Evolutionary conservation across 2,329 filamentous ascomycete genomes (phyloP).

Genomic region (Neonectria neomacrospora): DNA sequence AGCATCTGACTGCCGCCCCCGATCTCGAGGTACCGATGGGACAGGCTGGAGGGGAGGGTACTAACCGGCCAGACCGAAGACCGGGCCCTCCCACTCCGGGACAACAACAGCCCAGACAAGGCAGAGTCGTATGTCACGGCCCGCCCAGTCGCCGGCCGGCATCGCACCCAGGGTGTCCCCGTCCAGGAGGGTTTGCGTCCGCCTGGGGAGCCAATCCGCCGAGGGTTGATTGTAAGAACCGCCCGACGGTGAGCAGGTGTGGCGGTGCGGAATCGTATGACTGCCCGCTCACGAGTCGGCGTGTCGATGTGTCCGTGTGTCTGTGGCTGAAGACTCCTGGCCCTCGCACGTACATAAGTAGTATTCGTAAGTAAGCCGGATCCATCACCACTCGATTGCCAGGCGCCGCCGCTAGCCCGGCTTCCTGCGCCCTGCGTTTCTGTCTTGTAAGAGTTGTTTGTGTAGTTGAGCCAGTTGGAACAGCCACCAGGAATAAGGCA

Average conservation of each 20-base stretch:
- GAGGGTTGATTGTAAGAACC: constrained; percentile 40
- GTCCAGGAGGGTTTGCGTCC: neutral
- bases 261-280: constrained; percentile 46
- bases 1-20: neutral
- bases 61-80: no score
- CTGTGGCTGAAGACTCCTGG: constrained; percentile 14
- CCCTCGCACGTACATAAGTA: no score
- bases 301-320: neutral
- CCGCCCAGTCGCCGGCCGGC: constrained; percentile 27
- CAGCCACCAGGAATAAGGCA: neutral
- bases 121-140: constrained; percentile 37
- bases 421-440: neutral
- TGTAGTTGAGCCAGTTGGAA: neutral
- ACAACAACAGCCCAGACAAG: constrained; percentile 28
- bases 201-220: constrained; percentile 31
- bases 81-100: no score
- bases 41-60: neutral
- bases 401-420: neutral
- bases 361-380: constrained; percentile 8
- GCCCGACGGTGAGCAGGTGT: constrained; percentile 43
- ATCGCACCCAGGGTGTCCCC: constrained; percentile 10
- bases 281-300: constrained; percentile 10
- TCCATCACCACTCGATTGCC: constrained; percentile 20
- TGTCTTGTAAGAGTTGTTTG: neutral
- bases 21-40: neutral